Percentiles rank a stretch among this genome's conserved stretches.
Conservation (phyloP, 2,329 filamentous ascomycete species). For the Colletotrichum caudatum region DNA sequence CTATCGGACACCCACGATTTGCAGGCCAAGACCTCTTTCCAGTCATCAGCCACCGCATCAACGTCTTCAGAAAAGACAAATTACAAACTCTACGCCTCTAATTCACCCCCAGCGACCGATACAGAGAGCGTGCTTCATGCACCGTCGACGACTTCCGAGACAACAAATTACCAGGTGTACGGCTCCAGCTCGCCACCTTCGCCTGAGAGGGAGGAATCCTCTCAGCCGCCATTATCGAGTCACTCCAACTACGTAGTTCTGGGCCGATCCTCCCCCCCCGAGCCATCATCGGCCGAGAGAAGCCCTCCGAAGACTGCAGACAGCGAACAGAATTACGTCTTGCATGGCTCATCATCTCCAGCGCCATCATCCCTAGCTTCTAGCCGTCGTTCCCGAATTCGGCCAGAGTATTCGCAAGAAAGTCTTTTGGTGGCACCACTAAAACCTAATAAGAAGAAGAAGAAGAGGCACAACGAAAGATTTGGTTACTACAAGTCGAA, state of each 20-base stretch:
- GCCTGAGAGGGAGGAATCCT: conserved; percentile 55
- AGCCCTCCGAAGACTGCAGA: conserved; percentile 52
- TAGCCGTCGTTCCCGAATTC: conserved; percentile 48
- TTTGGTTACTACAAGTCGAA: conserved; percentile 62
- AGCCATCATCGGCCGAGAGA: conserved; percentile 54
- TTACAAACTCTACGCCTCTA: conserved; percentile 66
- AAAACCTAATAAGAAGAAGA: conserved; percentile 58
- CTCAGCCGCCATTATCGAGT: conserved; percentile 56
- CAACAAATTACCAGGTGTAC: conserved; percentile 67
- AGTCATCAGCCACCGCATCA: conserved; percentile 52
- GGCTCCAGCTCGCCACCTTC: conserved; percentile 58
- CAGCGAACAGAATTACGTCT: conserved; percentile 65
- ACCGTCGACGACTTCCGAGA: conserved; percentile 61
- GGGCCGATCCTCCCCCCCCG: conserved; percentile 62
- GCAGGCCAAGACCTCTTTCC: conserved; percentile 45
- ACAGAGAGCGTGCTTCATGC: conserved; percentile 51
- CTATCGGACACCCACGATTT: conserved; percentile 28
- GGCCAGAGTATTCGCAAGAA: conserved; percentile 69
- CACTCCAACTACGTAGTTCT: conserved; percentile 65
- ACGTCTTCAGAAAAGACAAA: conserved; percentile 66
- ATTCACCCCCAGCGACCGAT: conserved; percentile 56
- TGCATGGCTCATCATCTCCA: conserved; percentile 60
- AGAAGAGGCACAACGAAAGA: conserved; percentile 61
- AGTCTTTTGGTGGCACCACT: conserved; percentile 70
- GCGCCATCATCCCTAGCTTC: conserved; percentile 56